Conservation (phyloP, 1,284 basidiomycete genomes). For the Ustilago vetiveriae region DNA sequence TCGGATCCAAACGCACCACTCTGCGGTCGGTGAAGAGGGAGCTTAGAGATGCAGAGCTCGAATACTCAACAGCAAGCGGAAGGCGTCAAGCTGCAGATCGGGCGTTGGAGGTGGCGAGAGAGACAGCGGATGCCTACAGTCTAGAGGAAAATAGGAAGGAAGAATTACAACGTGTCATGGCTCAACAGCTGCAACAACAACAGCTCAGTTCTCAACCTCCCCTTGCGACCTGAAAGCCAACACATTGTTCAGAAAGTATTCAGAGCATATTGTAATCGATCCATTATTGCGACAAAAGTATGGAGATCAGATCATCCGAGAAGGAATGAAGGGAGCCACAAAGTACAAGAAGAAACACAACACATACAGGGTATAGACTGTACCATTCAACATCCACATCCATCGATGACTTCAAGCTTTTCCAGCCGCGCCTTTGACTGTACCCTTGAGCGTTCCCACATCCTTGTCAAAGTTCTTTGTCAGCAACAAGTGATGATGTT, state of each 20-base stretch:
- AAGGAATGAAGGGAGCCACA: no score
- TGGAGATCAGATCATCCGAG: no score
- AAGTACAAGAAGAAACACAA: no score
- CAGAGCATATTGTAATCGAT: no score
- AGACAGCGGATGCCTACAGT: constrained; percentile 38
- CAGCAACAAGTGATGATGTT: constrained; percentile 39
- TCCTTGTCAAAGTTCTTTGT: constrained; percentile 42
- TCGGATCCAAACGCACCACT: constrained; percentile 6
- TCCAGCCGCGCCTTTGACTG: neutral
- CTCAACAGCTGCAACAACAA: constrained; percentile 13
- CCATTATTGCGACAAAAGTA: no score
- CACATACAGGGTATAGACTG: neutral
- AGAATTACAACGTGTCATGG: constrained; percentile 16
- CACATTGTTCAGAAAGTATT: no score
- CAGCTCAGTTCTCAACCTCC: neutral
- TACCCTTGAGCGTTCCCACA: constrained; percentile 15
- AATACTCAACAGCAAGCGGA: neutral
- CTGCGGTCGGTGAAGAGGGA: neutral
- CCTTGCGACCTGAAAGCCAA: no score
- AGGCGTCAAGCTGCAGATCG: constrained; percentile 10
- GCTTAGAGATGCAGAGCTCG: constrained; percentile 23
- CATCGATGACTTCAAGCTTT: neutral
- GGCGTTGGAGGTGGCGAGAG: constrained; percentile 25
- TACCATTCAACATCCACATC: neutral
- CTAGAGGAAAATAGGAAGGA: constrained; percentile 46